Base-by-base conservation (phyloP, 345 rosid genomes). In the Dipteronia dyeriana region DNA sequence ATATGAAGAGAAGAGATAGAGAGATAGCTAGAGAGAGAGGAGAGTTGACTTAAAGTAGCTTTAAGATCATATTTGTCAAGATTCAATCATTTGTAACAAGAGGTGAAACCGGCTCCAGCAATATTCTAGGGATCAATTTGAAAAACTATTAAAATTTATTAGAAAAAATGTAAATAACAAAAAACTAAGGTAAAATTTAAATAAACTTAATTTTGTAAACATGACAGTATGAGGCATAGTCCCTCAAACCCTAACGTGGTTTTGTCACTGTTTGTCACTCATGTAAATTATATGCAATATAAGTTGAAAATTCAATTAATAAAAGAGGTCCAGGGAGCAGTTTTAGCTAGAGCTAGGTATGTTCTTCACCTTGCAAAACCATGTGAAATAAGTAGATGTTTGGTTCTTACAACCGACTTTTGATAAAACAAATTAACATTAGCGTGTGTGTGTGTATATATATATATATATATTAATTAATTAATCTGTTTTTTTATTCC, bases 51-150 rank as follows among this genome's bases (percentile, higher is more conserved):
- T 25, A 43, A 76, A 61, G 68, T 22, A 16, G 59, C 29, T 13
- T 12, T 29, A 70, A 69, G 66, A 65, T 59, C 26, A 59, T 13
- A 49, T 54, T 62, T 38, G 73, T 75, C 80, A 62, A 71, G 54
- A 71, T 80, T 78, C 82, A 75, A 80, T 66, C 78, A 53, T 83
- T 80, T 64, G 19, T 16, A 34, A 34, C 38, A 0, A 4, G 38
- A 34, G 38, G 0, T 1, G 38, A 34, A 34, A 6, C 38, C 38
- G 6, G 6, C 1, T 34, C 38, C 6, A 34, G 38, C 1, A 34
- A 34, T 34, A 34, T 34, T 34, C 6, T 4, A 34, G 6, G 38
- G 38, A 34, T 34, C 38, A 34, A 34, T 34, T 34, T 34, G 38
- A 34, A 34, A 34, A 34, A 34, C 38, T 34, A 34, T 34, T 34